phyloP scores from a whole-genome alignment of 768 basidiomycete species.

The Boletus fagicola region DNA sequence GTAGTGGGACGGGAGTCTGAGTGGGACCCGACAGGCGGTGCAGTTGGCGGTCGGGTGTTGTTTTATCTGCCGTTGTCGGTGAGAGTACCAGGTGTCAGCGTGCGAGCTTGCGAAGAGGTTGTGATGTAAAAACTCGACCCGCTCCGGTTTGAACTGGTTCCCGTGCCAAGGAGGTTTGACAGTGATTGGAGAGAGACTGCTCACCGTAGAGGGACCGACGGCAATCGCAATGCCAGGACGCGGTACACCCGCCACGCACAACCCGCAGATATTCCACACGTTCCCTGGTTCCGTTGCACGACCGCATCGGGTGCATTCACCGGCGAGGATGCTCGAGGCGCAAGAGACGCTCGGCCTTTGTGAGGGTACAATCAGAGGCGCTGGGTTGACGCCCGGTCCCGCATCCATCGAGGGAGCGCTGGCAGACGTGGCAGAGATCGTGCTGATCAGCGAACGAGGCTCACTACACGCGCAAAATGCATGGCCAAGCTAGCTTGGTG shows the following conservation, averaged over 20 bases:
- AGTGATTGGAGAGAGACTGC: background rate
- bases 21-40: slow-evolving; percentile 5
- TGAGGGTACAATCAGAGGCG: background rate
- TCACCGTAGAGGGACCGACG: background rate
- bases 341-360: background rate
- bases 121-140: background rate
- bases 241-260: background rate
- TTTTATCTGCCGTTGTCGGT: background rate
- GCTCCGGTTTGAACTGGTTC: background rate
- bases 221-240: background rate
- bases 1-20: background rate
- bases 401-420: background rate
- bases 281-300: background rate
- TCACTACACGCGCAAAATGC: background rate
- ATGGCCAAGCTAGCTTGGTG: background rate
- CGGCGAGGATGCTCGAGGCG: background rate
- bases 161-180: background rate
- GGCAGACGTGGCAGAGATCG: background rate
- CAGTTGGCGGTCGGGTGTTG: background rate
- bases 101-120: background rate
- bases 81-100: background rate
- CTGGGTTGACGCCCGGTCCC: background rate
- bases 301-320: background rate
- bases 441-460: background rate
- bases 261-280: background rate